These are phyloP conservation scores for Clavaria fumosa DNA, from an alignment of 768 basidiomycete genomes.

Conservation along the genomic window DNA sequence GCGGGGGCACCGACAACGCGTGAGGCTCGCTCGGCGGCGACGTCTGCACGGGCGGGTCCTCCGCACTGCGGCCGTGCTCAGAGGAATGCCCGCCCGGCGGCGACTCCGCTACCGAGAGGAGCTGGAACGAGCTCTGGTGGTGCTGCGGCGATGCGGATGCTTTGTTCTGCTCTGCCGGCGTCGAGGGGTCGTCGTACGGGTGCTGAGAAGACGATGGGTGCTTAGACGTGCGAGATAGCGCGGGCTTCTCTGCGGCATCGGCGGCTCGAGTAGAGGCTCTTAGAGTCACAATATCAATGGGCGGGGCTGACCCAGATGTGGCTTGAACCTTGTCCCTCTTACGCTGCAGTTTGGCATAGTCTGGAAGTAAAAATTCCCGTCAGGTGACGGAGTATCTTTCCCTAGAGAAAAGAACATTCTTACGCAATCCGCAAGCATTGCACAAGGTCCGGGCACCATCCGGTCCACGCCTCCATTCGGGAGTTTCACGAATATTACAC, in stretches of 20 bases:
- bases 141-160: constrained; percentile 22
- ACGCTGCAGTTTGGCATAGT: constrained; percentile 73
- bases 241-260: constrained; percentile 26
- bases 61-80: no score
- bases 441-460: constrained; percentile 75
- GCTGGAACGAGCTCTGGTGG: constrained; percentile 50
- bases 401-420: constrained; percentile 19
- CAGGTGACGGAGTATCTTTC: not conserved
- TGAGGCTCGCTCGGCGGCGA: no score
- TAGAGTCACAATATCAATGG: constrained; percentile 62
- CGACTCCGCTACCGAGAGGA: constrained; percentile 27
- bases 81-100: no score
- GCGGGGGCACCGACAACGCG: no score
- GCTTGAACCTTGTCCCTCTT: constrained; percentile 53
- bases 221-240: constrained; percentile 14
- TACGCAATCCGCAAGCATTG: constrained; percentile 77
- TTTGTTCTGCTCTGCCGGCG: constrained; percentile 15
- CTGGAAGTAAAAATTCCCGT: constrained; percentile 20
- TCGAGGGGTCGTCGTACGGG: not conserved
- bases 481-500: constrained; percentile 75
- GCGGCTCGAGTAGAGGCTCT: constrained; percentile 56
- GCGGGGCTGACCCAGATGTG: constrained; percentile 35
- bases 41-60: no score
- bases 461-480: constrained; percentile 78
- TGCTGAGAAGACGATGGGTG: constrained; percentile 6